These are phyloP conservation scores for Candida boidinii DNA, from an alignment of 805 yeast genomes.

Conservation along the genomic window DNA sequence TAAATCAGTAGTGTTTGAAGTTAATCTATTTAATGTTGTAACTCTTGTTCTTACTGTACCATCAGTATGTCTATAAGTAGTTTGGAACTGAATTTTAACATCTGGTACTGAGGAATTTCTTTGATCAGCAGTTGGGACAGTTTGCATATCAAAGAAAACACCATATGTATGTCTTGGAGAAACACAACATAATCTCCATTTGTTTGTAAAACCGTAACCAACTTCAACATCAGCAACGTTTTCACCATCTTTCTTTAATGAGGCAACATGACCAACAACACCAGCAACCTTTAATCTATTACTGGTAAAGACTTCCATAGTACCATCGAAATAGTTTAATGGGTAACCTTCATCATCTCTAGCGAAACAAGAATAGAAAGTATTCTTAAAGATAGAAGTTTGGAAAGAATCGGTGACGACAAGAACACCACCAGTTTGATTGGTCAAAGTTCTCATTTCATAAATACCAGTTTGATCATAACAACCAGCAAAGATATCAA, in stretches of 20 bases:
- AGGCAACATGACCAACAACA: slow-evolving; percentile 85
- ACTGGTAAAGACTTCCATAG: slow-evolving; percentile 79
- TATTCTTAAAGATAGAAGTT: slow-evolving; percentile 89
- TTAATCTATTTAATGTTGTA: slow-evolving; percentile 64
- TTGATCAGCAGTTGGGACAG: slow-evolving; percentile 38
- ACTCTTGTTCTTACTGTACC: slow-evolving; percentile 87
- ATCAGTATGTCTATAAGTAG: slow-evolving; percentile 91
- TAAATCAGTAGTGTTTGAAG: slow-evolving; percentile 41
- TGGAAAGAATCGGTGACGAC: slow-evolving; percentile 89
- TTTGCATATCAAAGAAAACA: slow-evolving; percentile 75
- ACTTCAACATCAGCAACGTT: slow-evolving; percentile 88
- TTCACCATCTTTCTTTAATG: slow-evolving; percentile 55
- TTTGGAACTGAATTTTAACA: slow-evolving; percentile 62
- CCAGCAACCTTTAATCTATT: slow-evolving; percentile 87
- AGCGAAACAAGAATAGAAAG: slow-evolving; percentile 76
- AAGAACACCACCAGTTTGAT: slow-evolving; percentile 84
- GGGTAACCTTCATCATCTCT: slow-evolving; percentile 85
- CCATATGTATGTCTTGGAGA: slow-evolving; percentile 88
- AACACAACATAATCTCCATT: slow-evolving; percentile 78
- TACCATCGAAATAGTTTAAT: slow-evolving; percentile 85
- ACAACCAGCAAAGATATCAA: slow-evolving; percentile 91
- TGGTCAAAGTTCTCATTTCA: slow-evolving; percentile 84
- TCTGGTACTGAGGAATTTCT: slow-evolving; percentile 26
- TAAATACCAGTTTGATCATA: slow-evolving; percentile 93
- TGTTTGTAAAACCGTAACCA: slow-evolving; percentile 88